These are phyloP conservation scores for Fusarium virguliforme DNA, from an alignment of 2,329 filamentous ascomycete genomes.

Conservation along the genomic window DNA sequence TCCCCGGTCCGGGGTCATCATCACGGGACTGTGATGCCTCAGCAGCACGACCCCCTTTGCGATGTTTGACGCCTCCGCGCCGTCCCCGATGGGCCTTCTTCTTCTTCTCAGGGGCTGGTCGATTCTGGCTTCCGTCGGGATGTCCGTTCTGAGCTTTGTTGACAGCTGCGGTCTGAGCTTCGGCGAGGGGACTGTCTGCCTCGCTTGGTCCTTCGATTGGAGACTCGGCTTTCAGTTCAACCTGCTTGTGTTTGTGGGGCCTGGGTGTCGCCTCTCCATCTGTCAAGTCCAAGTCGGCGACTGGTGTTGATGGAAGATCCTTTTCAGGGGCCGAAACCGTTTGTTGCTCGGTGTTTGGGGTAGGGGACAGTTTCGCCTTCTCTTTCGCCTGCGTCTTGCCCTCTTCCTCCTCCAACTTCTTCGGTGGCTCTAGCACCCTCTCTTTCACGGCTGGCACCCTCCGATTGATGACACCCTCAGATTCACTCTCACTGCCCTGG, in stretches of 20 bases:
- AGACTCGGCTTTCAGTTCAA: slow-evolving; percentile 12
- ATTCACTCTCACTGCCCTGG: slow-evolving; percentile 40
- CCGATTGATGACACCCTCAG: slow-evolving; percentile 13
- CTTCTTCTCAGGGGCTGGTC: slow-evolving; percentile 66
- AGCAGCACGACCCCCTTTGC: slow-evolving; percentile 70
- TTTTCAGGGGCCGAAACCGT: slow-evolving; percentile 17
- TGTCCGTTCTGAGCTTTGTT: slow-evolving; percentile 13
- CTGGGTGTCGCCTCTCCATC: slow-evolving; percentile 38
- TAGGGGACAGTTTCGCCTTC: background rate
- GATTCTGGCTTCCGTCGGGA: slow-evolving; percentile 26
- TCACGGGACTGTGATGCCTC: slow-evolving; percentile 67
- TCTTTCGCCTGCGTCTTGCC: background rate
- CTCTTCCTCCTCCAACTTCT: slow-evolving; percentile 24
- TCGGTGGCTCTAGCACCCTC: slow-evolving; percentile 10
- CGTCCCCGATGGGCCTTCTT: slow-evolving; percentile 80
- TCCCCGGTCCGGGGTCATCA: slow-evolving; percentile 62
- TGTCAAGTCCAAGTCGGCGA: slow-evolving; percentile 28
- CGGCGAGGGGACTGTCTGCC: slow-evolving; percentile 2
- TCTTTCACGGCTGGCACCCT: background rate
- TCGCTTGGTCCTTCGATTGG: slow-evolving; percentile 17
- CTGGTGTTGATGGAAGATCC: slow-evolving; percentile 17
- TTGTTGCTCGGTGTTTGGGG: slow-evolving; percentile 25
- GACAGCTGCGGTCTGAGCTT: slow-evolving; percentile 5
- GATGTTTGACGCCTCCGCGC: slow-evolving; percentile 80
- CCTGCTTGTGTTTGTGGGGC: slow-evolving; percentile 19